Base-by-base conservation (phyloP, 2,329 filamentous ascomycete genomes). In the Aspergillus pseudoglaucus region DNA sequence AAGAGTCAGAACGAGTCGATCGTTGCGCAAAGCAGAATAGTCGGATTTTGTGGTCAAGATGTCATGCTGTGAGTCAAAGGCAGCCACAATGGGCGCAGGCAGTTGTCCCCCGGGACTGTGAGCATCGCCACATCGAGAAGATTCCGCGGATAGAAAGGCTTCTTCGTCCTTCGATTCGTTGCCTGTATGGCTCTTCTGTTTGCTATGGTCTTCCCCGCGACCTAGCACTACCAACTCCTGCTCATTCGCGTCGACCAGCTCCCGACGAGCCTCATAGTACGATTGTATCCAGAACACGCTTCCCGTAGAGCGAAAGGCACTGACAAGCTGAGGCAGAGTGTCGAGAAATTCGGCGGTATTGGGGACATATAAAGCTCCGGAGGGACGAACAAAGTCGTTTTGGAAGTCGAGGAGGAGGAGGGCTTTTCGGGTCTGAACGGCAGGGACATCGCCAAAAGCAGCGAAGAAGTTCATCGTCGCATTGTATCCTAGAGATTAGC, bases 381-480 rank as follows among this genome's bases (percentile, higher is more conserved):
- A 76, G 1, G 80, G 70, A 6, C 81, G 76, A 49, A 94, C 72
- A 60, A 97, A 95, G 65, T 96, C 91, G 59, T 94, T 89, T 63
- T 97, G 93, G 32, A 95, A 80, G 60, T 95, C 91, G 54, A 96
- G 77, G 15, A 94, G 73, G 17, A 97, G 74, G 39, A 98, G 76
- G 1, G 88, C 91, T 69, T 82, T 80, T 48, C 78, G 72, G 20
- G 80, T 82, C 52, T 79, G 70, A 50, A 84, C 74, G 46, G 71
- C 70, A 14, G 79, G 77, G 45, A 66, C 50, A 50, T 58, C 49
- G 43, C 56, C 58, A 38, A 64, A 57, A 42, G 51, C 49, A 41
- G 62, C 54, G 45, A 66, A 54, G 57, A 59, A 53, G 53, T 54
- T 64, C 64, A 67, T 66, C 45, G 48, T 62, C 7, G 37, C n/a